Percentiles rank a stretch among this genome's conserved stretches.
Evolutionary conservation across 106 monocot genomes (phyloP).

Genomic region (Acorus gramineus): DNA sequence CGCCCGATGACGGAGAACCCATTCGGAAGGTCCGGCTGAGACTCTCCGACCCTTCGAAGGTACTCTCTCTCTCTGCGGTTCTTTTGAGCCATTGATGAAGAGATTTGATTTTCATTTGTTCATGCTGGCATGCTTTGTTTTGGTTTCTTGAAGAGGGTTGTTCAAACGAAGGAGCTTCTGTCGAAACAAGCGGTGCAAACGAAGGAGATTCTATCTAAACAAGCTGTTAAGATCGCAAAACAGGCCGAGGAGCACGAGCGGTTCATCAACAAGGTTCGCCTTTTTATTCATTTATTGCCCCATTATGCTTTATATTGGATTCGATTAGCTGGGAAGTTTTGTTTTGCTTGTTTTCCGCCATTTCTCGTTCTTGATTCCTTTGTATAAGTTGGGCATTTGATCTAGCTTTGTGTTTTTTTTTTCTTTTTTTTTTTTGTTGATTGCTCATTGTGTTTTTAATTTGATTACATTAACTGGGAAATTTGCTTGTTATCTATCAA

Average conservation of each 20-base stretch:
- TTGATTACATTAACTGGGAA: no score
- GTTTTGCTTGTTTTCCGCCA: no score
- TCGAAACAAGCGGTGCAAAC: conserved; percentile 35
- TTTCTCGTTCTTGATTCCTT: no score
- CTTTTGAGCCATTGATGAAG: not conserved
- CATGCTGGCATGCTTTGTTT: not conserved
- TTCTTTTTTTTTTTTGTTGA: no score
- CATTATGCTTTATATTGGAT: not conserved
- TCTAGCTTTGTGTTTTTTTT: no score
- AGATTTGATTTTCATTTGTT: not conserved
- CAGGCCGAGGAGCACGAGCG: conserved; percentile 95
- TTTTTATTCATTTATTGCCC: not conserved
- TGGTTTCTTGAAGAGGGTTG: conserved; percentile 19
- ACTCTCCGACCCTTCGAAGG: conserved; percentile 39
- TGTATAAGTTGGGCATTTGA: no score
- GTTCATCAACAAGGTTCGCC: conserved; percentile 68
- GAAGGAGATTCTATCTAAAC: conserved; percentile 77
- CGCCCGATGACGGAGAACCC: conserved; percentile 22
- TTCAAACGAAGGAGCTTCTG: conserved; percentile 16
- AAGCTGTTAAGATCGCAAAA: conserved; percentile 83
- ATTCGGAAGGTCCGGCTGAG: conserved; percentile 14
- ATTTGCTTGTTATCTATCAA: no score
- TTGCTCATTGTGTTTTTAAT: no score
- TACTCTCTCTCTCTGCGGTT: not conserved
- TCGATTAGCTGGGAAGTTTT: no score